Base-by-base conservation (phyloP, 176 grass and related monocot species). In the Leersia perrieri region DNA sequence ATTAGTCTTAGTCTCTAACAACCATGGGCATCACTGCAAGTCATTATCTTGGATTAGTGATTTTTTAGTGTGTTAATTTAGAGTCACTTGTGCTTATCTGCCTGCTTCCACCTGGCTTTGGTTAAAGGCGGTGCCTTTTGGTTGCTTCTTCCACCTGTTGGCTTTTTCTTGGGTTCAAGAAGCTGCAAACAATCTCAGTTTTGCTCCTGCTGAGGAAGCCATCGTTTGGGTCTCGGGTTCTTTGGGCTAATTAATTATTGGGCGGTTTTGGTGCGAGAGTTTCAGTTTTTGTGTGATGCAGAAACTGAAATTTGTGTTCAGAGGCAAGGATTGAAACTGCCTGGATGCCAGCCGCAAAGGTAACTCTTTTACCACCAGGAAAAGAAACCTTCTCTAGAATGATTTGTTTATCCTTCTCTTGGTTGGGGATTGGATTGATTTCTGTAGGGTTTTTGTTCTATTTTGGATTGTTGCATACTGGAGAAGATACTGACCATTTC, bases 111-210 rank as follows among this genome's bases (percentile, higher is more conserved):
- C n/a, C 25, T 38, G 60, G 29, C 25, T 45, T 72, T n/a, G n/a
- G 51, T 33, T 75, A 63, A 68, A 39, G 38, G 65, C 68, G 27
- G 61, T 51, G 80, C 33, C 62, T 27, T 42, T 34, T 9, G 18
- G 49, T 38, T 9, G 11, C 22, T 18, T 38, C 57, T 9, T 25
- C 45, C 47, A 34, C 30, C 31, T 32, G 55, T 11, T 15, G 31
- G 58, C 31, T 88, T 40, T 40, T 49, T 73, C 70, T 74, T 36
- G 76, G 80, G 75, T 38, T 79, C 81, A 73, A 74, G 80, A 61
- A 78, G 73, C 67, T 53, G 66, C 45, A 34, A 18, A 7, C 63
- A 16, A 45, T 79, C 45, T 27, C n/a, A 5, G 27, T n/a, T 33
- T 12, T 7, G 33, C 22, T 38, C 66, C 33, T 13, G 33, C 66